Base-by-base conservation (phyloP, 257 asterid species). In the Cinchona pubescens region DNA sequence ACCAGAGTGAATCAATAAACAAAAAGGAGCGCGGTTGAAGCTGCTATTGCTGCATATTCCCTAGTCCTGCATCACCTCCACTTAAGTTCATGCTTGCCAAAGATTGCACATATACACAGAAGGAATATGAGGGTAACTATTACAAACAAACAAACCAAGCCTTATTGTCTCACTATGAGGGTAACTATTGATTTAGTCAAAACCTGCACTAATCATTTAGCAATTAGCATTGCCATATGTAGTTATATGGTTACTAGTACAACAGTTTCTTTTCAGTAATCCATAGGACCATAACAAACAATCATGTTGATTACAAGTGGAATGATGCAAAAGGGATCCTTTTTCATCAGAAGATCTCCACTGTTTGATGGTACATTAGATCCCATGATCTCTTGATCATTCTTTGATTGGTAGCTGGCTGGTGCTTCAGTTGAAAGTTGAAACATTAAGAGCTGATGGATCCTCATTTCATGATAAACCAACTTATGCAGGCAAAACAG, bases 11-110 rank as follows among this genome's bases (percentile, higher is more conserved):
- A 89, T n/a, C n/a, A n/a, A n/a, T 82, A 89, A 48, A 94, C 91
- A 14, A 89, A 75, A 55, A 92, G 83, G 0, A 83, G 77, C 19
- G 92, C 97, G 1, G 97, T 84, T 29, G 90, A 70, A 46, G 96
- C 94, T 75, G 97, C 96, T 43, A 97, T 90, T 43, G 85, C 78
- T 75, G 98, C 97, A 64, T 92, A 92, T 49, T 88, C 97, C 80
- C 90, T 46, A 91, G 83, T 14, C 96, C 97, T 38, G 82, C 76
- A 64, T 79, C 70, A 3, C 81, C 46, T 72, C 90, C 87, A 89
- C 83, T 90, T 34, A 82, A 49, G n/a, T 81, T 79, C 83, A 89
- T 71, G 85, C 87, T 92, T 62, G 88, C 91, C n/a, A 21, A 92
- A 74, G 34, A 94, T 92, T 81, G 93, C 98, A 53, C 86, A 58